Conservation (phyloP, 73 alveolate genomes). For the Paramecium caudatum region DNA sequence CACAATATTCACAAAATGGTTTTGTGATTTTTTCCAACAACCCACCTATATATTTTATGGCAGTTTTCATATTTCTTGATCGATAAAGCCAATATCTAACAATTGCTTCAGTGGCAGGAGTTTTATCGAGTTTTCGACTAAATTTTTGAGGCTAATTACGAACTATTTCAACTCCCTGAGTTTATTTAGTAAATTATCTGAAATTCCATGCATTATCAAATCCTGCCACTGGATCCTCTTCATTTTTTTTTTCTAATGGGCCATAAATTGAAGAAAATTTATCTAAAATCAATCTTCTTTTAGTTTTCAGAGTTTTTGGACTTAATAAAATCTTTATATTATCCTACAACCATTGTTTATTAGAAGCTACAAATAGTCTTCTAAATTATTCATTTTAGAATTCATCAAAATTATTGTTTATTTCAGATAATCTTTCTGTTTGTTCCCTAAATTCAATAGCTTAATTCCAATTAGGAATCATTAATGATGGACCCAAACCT, state of each 20-base stretch:
- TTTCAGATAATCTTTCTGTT: conserved; percentile 23
- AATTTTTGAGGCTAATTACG: not conserved
- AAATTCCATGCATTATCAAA: conserved; percentile 71
- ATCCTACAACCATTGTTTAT: conserved; percentile 70
- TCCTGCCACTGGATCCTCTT: conserved; percentile 69
- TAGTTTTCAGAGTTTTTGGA: conserved; percentile 40
- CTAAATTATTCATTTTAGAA: conserved; percentile 67
- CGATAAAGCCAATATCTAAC: conserved; percentile 74
- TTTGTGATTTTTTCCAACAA: conserved; percentile 62
- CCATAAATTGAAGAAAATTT: conserved; percentile 52
- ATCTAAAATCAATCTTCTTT: conserved; percentile 39
- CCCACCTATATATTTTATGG: conserved; percentile 69
- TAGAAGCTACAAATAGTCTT: conserved; percentile 59
- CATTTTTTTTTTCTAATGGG: conserved; percentile 61
- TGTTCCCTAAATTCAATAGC: conserved; percentile 35
- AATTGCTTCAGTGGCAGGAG: conserved; percentile 23
- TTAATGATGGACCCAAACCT: not conserved
- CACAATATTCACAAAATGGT: conserved; percentile 71
- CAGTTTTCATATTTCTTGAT: conserved; percentile 58
- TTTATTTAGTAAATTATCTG: not conserved
- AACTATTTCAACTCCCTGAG: not conserved
- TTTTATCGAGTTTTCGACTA: conserved; percentile 9
- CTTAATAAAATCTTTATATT: conserved; percentile 48
- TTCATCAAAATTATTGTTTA: conserved; percentile 19
- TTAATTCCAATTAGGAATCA: conserved; percentile 22